Base-by-base conservation (phyloP, 2,329 filamentous ascomycete species). In the Ploettnerulaceae sp. region DNA sequence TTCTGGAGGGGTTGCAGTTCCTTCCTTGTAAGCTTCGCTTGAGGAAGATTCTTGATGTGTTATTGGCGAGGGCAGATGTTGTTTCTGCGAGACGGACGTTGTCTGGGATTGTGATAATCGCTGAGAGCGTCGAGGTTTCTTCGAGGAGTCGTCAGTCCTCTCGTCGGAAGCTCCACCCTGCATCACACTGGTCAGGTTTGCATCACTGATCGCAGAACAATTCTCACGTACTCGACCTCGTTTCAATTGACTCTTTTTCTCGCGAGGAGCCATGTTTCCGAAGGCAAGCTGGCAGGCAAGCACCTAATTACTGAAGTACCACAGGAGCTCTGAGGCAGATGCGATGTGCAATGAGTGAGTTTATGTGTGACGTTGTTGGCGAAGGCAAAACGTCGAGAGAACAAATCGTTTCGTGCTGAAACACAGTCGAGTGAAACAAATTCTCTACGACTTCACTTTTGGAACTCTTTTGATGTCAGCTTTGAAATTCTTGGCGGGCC, bases 181-280 rank as follows among this genome's bases (percentile, higher is more conserved):
- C 36, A 25, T 24, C 21, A 48, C 12, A n/a, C n/a, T 43, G 33
- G 55, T 61, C 57, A 58, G 52, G 47, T 26, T 54, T 47, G 28
- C 18, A 14, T 11, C 11, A 49, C 31, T 54, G 47, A 40, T 40
- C 15, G 31, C 31, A 31, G 17, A 34, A 55, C 53, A 17, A 41
- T 45, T 48, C 57, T 51, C 26, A 72, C 78, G 64, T 74, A 93
- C 88, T 67, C 84, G 78, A 58, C 73, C 79, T 64, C 89, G 82
- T 74, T 95, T 95, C 71, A 93, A 80, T 70, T 86, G 84, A 72
- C 84, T 89, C 72, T 87, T 87, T 69, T 93, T 85, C 56, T 68
- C 66, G 60, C 73, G 70, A 67, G 81, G 74, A 67, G 79, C 57
- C 61, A 62, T 62, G 26, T 48, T 25, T 24, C 14, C n/a, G n/a